A percentile compares a stretch with the other conserved stretches of the same genome.
phyloP scores from a whole-genome alignment of 1,284 basidiomycete species.

The Ceratobasidium sp. region DNA sequence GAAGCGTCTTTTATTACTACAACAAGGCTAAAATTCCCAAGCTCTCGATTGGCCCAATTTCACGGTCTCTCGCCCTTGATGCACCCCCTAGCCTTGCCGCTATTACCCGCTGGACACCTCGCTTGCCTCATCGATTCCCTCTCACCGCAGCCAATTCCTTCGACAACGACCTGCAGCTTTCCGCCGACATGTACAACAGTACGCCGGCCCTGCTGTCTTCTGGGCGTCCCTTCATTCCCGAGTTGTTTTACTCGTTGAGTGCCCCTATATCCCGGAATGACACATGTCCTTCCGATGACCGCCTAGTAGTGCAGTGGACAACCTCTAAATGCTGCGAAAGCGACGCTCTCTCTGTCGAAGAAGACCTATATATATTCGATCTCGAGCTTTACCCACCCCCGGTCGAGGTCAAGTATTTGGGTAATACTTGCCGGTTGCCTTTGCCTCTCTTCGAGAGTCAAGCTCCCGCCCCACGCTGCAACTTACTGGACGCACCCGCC shows the following conservation, averaged over 20 bases:
- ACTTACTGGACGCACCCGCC: background rate
- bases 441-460: background rate
- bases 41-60: background rate
- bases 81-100: background rate
- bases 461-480: background rate
- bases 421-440: background rate
- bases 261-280: background rate
- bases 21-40: background rate
- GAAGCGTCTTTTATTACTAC: background rate
- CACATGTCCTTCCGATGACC: background rate
- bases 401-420: background rate
- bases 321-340: background rate
- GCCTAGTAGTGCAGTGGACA: background rate
- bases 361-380: background rate
- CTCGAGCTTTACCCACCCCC: background rate
- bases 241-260: background rate
- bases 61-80: background rate
- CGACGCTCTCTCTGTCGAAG: background rate
- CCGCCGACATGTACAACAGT: background rate
- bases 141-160: background rate
- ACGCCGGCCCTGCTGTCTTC: background rate
- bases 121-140: background rate
- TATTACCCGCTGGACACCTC: background rate
- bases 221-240: background rate
- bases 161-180: background rate